Conservation (phyloP, 129 eudicot genomes). For the Pseudognaphalium luteoalbum region DNA sequence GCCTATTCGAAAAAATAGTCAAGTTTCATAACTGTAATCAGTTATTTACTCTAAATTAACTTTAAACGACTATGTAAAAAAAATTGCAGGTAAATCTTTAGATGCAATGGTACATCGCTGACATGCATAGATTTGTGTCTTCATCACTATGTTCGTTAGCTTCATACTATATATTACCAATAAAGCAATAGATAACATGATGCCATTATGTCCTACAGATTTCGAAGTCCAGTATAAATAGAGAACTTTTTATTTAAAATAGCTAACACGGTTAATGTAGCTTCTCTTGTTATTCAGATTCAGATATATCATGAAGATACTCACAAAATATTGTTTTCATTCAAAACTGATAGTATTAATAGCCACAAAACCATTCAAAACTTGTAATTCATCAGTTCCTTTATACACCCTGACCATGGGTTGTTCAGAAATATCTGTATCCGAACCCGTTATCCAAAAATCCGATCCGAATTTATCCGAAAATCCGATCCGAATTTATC, state of each 20-base stretch:
- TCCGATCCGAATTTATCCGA: no score
- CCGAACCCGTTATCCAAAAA: no score
- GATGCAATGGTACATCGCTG: not conserved
- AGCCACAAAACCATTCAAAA: not conserved
- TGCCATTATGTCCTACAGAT: not conserved
- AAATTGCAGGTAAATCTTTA: not conserved
- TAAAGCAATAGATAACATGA: not conserved
- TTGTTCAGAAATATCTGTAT: no score
- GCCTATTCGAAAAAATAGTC: not conserved
- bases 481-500: no score
- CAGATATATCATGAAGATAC: not conserved
- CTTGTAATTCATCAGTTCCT: not conserved
- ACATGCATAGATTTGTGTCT: not conserved
- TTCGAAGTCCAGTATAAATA: not conserved
- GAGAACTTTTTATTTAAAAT: not conserved
- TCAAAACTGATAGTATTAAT: no score
- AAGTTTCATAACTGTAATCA: not conserved
- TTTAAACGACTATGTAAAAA: no score
- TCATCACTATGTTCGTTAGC: not conserved
- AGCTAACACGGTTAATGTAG: not conserved
- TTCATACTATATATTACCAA: slow-evolving; percentile 1
- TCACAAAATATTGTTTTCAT: not conserved
- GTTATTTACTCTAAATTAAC: no score
- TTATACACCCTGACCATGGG: not conserved
- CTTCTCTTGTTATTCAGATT: not conserved